phyloP scores from a whole-genome alignment of 73 alveolate species.

The Paramecium tetraurelia region DNA sequence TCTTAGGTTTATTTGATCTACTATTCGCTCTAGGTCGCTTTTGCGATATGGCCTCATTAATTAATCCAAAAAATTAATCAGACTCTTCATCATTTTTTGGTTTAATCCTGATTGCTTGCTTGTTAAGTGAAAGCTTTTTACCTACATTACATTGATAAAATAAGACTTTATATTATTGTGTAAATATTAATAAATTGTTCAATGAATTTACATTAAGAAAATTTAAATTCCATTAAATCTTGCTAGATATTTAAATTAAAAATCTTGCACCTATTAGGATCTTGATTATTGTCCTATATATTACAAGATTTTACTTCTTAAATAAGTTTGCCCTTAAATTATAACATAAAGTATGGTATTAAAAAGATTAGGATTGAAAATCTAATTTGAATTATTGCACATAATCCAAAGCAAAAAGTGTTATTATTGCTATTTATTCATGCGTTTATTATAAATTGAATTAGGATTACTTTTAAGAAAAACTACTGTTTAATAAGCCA shows the following conservation, averaged over 20 bases:
- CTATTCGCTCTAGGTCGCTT: not conserved
- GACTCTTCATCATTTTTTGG: not conserved
- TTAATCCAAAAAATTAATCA: not conserved
- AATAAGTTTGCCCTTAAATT: not conserved
- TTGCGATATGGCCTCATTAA: not conserved
- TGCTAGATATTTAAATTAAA: not conserved
- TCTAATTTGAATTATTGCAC: not conserved
- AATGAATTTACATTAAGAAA: not conserved
- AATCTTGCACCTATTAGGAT: not conserved
- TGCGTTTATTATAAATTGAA: not conserved
- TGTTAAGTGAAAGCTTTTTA: not conserved
- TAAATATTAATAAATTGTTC: not conserved
- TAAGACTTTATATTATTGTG: not conserved
- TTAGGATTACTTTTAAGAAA: not conserved
- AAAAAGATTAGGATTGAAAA: not conserved
- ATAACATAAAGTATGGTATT: too few relatives aligned
- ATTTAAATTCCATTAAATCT: not conserved
- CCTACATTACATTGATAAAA: not conserved
- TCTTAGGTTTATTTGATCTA: not conserved
- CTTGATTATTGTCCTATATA: not conserved
- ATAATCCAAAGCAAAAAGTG: too few relatives aligned
- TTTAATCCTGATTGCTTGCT: slow-evolving; percentile 24
- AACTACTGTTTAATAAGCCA: too few relatives aligned
- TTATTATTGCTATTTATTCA: too few relatives aligned
- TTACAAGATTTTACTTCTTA: not conserved